Evolutionary conservation across 1,284 basidiomycete species (phyloP).

Genomic region (Rhodotorula sp.): DNA sequence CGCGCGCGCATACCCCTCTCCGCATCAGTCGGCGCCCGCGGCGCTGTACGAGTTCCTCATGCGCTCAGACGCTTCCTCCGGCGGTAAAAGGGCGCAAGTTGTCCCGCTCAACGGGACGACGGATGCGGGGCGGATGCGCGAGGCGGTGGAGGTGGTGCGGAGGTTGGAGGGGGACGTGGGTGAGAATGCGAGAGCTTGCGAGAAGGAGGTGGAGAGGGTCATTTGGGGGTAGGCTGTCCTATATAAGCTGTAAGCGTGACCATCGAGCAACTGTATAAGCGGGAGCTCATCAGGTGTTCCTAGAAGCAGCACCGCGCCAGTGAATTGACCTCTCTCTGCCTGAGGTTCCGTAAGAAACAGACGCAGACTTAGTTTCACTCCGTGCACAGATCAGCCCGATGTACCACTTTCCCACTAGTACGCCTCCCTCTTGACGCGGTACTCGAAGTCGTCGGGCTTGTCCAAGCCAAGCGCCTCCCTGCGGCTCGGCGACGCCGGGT

Average conservation of each 20-base stretch:
- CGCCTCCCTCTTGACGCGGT: not conserved
- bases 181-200: not conserved
- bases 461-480: conserved; percentile 16
- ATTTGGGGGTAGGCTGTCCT: not conserved
- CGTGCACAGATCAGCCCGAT: too few species aligned
- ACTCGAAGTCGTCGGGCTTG: conserved; percentile 13
- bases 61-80: conserved; percentile 55
- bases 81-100: conserved; percentile 55
- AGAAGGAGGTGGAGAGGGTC: not conserved
- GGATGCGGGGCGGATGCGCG: conserved; percentile 63
- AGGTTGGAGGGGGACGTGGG: conserved; percentile 43
- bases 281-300: too few species aligned
- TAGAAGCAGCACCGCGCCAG: too few species aligned
- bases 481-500: not conserved
- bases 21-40: conserved; percentile 63
- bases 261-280: too few species aligned
- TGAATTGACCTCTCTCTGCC: too few species aligned
- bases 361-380: not conserved
- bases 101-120: conserved; percentile 68
- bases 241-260: not conserved
- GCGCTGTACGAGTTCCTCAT: conserved; percentile 60
- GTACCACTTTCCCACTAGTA: not conserved
- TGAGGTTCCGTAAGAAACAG: too few species aligned
- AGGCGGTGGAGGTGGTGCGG: conserved; percentile 60
- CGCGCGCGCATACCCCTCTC: not conserved